phyloP scores from a whole-genome alignment of 1,284 basidiomycete genomes.

The Leccinum fallax region DNA sequence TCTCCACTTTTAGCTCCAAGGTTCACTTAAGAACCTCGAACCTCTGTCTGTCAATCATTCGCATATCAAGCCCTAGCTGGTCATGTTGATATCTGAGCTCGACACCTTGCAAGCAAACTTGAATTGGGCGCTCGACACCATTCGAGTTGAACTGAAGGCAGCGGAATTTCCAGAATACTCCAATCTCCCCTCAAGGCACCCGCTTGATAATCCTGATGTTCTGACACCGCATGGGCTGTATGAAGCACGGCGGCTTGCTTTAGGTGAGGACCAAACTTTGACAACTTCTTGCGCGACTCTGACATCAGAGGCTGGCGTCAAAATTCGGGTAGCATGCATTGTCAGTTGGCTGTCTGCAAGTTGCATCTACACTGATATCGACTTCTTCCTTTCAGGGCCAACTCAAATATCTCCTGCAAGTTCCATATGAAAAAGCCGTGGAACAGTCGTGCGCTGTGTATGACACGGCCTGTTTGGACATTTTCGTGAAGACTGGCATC shows the following conservation, averaged over 20 bases:
- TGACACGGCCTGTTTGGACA: slow-evolving; percentile 29
- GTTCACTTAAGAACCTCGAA: background rate
- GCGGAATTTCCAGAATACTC: slow-evolving; percentile 22
- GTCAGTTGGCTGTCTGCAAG: slow-evolving; percentile 5
- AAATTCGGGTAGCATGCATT: slow-evolving; percentile 7
- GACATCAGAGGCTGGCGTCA: background rate
- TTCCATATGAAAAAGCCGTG: slow-evolving; percentile 26
- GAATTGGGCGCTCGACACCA: slow-evolving; percentile 27
- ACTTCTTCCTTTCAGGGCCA: slow-evolving; percentile 14
- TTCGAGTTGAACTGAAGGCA: slow-evolving; percentile 20
- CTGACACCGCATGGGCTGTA: slow-evolving; percentile 21
- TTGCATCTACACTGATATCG: background rate
- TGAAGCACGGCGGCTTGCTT: slow-evolving; percentile 21
- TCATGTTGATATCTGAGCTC: slow-evolving; percentile 10
- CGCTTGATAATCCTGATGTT: slow-evolving; percentile 23
- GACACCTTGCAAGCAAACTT: slow-evolving; percentile 21
- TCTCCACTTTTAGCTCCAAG: background rate
- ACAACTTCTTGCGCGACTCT: background rate
- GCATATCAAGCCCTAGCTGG: background rate
- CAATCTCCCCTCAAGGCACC: slow-evolving; percentile 22
- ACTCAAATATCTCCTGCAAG: slow-evolving; percentile 24
- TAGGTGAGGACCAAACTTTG: slow-evolving; percentile 13
- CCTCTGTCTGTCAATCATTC: background rate
- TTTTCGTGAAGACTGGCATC: slow-evolving; percentile 26
- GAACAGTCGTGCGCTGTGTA: slow-evolving; percentile 23